Conservation (phyloP, 2,329 filamentous ascomycete genomes). For the Fusarium oxysporum region DNA sequence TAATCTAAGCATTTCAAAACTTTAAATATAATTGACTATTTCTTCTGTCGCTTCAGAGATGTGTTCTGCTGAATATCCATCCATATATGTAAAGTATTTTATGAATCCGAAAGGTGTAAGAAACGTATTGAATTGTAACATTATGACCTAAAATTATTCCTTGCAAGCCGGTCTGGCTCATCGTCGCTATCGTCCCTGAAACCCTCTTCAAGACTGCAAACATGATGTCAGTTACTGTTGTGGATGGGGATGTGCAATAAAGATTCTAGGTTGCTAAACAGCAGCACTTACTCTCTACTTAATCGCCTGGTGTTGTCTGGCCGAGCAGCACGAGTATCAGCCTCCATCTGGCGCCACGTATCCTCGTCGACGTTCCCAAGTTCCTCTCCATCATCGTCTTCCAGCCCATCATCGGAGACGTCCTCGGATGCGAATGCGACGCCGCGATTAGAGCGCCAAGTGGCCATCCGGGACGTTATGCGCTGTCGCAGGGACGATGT, state of each 20-base stretch:
- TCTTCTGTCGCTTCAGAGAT: neutral
- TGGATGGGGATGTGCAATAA: neutral
- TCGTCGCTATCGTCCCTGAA: conserved; percentile 61
- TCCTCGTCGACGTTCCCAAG: conserved; percentile 69
- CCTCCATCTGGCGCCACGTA: conserved; percentile 56
- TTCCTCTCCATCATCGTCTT: conserved; percentile 74
- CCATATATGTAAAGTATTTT: neutral
- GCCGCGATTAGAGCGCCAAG: conserved; percentile 59
- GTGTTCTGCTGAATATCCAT: neutral
- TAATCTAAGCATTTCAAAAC: neutral
- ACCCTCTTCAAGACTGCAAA: conserved; percentile 67
- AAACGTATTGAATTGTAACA: neutral
- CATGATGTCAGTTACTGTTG: conserved; percentile 24
- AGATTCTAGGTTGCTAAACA: neutral
- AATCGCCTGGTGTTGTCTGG: conserved; percentile 69
- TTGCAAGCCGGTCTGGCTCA: conserved; percentile 47
- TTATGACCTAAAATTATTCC: conserved; percentile 40
- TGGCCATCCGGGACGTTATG: conserved; percentile 50
- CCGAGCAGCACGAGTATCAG: conserved; percentile 48
- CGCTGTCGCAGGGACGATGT: conserved; percentile 66
- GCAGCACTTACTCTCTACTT: conserved; percentile 74
- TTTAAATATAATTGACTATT: neutral
- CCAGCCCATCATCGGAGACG: conserved; percentile 62
- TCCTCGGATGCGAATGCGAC: conserved; percentile 57
- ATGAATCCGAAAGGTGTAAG: neutral